These are phyloP conservation scores for Theileria equi DNA, from an alignment of 169 alveolate species.

Conservation along the genomic window DNA sequence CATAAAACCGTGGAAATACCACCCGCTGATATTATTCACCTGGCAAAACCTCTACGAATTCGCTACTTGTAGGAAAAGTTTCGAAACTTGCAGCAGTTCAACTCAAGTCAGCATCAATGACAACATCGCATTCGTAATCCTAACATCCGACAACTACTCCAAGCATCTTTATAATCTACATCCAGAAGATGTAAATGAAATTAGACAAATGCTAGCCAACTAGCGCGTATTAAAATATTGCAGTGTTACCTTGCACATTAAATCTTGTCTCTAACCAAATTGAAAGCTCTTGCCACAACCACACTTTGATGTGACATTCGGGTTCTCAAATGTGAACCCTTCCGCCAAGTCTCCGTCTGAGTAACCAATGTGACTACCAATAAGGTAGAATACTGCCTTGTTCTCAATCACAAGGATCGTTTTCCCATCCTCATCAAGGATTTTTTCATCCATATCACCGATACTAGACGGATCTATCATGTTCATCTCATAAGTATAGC, in stretches of 20 bases:
- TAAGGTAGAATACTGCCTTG: constrained; percentile 57
- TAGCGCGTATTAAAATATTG: not conserved
- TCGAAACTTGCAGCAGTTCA: not conserved
- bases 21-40: constrained; percentile 1
- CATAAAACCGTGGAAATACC: not conserved
- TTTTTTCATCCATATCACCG: constrained; percentile 51
- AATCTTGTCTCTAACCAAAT: not conserved
- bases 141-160: constrained; percentile 3
- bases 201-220: not conserved
- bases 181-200: constrained; percentile 13
- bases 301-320: constrained; percentile 62
- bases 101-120: not conserved
- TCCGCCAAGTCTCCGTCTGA: constrained; percentile 31
- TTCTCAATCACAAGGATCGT: constrained; percentile 53
- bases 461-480: constrained; percentile 26
- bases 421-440: constrained; percentile 33
- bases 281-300: constrained; percentile 61
- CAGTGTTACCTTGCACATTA: not conserved
- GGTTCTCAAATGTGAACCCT: constrained; percentile 61
- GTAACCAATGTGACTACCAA: constrained; percentile 57
- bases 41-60: constrained; percentile 12
- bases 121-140: not conserved
- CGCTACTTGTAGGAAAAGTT: constrained; percentile 1
- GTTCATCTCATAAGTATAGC: constrained; percentile 57
- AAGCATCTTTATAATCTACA: constrained; percentile 11